phyloP scores from a whole-genome alignment of 2,329 filamentous ascomycete species.

The Colletotrichum shisoi region DNA sequence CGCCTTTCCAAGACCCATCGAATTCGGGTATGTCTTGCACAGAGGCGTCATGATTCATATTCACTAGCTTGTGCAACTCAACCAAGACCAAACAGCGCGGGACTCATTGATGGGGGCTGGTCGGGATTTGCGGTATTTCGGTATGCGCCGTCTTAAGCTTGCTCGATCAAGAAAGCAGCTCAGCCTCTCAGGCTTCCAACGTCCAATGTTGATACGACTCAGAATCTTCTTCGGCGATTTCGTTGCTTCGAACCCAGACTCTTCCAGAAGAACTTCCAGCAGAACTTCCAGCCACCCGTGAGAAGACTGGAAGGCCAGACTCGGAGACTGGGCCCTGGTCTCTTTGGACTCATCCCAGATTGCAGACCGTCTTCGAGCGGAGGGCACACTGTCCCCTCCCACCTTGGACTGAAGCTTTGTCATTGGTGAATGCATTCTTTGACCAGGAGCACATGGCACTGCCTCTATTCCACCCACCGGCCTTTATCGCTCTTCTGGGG shows the following conservation, averaged over 20 bases:
- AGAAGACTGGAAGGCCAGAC: neutral
- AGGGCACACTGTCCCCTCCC: neutral
- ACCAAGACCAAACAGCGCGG: neutral
- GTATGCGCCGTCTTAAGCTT: neutral
- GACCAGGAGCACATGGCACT: neutral
- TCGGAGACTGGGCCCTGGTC: conserved; percentile 10
- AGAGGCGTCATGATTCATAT: neutral
- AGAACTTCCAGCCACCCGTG: neutral
- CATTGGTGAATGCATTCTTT: conserved; percentile 11
- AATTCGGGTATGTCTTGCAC: neutral
- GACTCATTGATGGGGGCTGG: conserved; percentile 1
- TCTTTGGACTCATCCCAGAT: conserved; percentile 8
- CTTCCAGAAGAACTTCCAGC: neutral
- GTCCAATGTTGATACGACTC: too few species aligned
- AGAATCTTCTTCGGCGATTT: neutral
- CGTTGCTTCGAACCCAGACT: neutral
- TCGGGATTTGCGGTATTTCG: neutral
- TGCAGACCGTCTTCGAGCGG: conserved; percentile 10
- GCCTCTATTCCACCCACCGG: conserved; percentile 8
- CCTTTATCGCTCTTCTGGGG: conserved; percentile 10
- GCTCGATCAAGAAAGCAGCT: too few species aligned
- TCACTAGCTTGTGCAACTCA: too few species aligned
- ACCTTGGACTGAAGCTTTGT: conserved; percentile 10
- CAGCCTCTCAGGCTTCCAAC: neutral
- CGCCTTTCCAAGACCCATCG: too few species aligned